These are phyloP conservation scores for Aspergillus bertholletiae DNA, from an alignment of 495 filamentous ascomycete genomes.

Conservation along the genomic window DNA sequence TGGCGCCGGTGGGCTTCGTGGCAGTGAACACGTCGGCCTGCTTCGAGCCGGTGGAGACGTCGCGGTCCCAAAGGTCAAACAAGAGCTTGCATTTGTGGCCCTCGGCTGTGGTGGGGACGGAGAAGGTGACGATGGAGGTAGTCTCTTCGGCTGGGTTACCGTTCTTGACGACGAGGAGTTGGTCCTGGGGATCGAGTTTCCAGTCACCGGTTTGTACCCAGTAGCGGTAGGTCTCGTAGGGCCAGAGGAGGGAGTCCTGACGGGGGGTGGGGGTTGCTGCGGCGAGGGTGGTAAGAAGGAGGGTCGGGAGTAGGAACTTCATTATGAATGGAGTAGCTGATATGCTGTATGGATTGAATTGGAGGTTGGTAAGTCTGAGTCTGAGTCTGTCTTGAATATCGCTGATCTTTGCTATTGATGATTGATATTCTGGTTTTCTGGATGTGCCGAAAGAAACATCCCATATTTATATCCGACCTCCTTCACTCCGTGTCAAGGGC, in stretches of 20 bases:
- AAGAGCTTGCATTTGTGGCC: conserved; percentile 9
- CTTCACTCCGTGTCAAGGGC: background rate
- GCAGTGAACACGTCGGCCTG: conserved; percentile 13
- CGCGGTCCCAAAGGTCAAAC: conserved; percentile 12
- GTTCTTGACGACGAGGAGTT: conserved; percentile 15
- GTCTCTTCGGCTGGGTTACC: conserved; percentile 6
- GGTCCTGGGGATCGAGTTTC: conserved; percentile 13
- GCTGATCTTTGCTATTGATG: too few species aligned
- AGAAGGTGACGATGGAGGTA: conserved; percentile 9
- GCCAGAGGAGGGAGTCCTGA: conserved; percentile 6
- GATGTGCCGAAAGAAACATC: background rate
- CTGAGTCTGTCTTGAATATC: too few species aligned
- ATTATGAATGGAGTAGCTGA: background rate
- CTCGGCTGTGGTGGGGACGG: background rate
- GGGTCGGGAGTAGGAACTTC: background rate
- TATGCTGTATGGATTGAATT: background rate
- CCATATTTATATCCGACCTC: background rate
- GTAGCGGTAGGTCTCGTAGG: conserved; percentile 9
- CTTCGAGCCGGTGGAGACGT: conserved; percentile 10
- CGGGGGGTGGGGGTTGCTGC: background rate
- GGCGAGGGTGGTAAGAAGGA: background rate
- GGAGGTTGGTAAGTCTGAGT: background rate
- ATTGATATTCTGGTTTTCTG: too few species aligned
- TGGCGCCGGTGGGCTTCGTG: background rate
- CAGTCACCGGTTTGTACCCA: conserved; percentile 4